These are phyloP conservation scores for Solanum piurae DNA, from an alignment of 257 asterid species.

Conservation along the genomic window DNA sequence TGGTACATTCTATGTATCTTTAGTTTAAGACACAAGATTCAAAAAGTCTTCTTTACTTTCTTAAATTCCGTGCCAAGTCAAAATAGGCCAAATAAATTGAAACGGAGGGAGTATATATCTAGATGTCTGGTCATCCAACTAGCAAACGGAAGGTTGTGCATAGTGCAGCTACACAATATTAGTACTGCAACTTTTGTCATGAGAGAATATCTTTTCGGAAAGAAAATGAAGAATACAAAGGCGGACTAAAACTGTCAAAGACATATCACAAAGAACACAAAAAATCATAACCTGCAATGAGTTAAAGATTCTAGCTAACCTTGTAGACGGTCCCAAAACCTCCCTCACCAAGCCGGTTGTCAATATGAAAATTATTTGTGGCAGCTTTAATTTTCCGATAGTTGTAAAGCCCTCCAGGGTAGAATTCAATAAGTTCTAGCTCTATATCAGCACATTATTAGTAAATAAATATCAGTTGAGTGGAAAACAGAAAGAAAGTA, in stretches of 20 bases:
- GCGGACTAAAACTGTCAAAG: background rate
- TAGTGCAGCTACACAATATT: background rate
- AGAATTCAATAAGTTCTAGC: background rate
- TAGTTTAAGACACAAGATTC: background rate
- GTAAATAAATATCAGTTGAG: background rate
- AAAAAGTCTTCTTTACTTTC: background rate
- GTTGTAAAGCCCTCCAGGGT: conserved; percentile 3
- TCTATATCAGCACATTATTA: background rate
- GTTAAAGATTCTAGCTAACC: background rate
- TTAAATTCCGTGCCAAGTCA: background rate
- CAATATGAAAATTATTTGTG: background rate
- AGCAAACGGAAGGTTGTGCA: background rate
- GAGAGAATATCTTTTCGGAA: background rate
- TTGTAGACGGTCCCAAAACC: background rate
- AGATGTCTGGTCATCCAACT: background rate
- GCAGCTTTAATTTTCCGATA: background rate
- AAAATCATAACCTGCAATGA: background rate
- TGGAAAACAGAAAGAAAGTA: background rate
- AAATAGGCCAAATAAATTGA: background rate
- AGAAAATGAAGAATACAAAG: background rate
- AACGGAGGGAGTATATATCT: background rate
- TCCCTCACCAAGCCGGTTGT: background rate
- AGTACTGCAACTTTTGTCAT: background rate
- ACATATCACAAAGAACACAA: background rate
- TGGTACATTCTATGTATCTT: background rate